Conservation (phyloP, 2,329 filamentous ascomycete genomes). For the Penicillium griseofulvum region DNA sequence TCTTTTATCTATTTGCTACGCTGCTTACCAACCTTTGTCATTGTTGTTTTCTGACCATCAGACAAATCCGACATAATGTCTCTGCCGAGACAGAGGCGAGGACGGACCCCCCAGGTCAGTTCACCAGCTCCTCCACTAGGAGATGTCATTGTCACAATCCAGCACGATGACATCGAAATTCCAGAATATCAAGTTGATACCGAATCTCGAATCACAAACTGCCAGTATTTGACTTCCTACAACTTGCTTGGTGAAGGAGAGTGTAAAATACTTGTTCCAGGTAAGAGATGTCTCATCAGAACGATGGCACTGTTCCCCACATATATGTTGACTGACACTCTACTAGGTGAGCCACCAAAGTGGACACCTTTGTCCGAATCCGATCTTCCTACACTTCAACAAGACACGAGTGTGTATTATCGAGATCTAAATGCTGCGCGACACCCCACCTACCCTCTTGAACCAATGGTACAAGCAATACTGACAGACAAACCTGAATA, state of each 20-base stretch:
- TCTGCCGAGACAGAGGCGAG: not conserved
- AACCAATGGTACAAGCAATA: conserved; percentile 47
- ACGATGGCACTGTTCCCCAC: not conserved
- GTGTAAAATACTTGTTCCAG: conserved; percentile 47
- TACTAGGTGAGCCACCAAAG: conserved; percentile 49
- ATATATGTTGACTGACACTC: conserved; percentile 1
- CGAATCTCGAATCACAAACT: conserved; percentile 35
- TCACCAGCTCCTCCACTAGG: conserved; percentile 15
- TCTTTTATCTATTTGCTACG: not conserved
- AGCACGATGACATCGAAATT: conserved; percentile 10
- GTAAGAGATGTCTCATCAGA: conserved; percentile 26
- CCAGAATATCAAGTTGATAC: not conserved
- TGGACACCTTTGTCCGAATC: conserved; percentile 47
- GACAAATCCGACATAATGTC: not conserved
- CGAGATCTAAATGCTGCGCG: conserved; percentile 43
- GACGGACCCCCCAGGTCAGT: not conserved
- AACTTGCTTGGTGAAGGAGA: conserved; percentile 47
- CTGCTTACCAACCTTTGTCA: not conserved
- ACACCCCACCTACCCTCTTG: conserved; percentile 41
- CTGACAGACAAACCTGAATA: conserved; percentile 41
- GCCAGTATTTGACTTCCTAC: conserved; percentile 51
- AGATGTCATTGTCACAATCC: conserved; percentile 15
- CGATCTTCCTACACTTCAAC: conserved; percentile 33
- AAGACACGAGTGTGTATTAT: conserved; percentile 48
- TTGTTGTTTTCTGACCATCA: not conserved